Evolutionary conservation across 2,329 filamentous ascomycete species (phyloP), one percentile per base, ranked within the genome.

Genomic region (Aspergillus alliaceus): DNA sequence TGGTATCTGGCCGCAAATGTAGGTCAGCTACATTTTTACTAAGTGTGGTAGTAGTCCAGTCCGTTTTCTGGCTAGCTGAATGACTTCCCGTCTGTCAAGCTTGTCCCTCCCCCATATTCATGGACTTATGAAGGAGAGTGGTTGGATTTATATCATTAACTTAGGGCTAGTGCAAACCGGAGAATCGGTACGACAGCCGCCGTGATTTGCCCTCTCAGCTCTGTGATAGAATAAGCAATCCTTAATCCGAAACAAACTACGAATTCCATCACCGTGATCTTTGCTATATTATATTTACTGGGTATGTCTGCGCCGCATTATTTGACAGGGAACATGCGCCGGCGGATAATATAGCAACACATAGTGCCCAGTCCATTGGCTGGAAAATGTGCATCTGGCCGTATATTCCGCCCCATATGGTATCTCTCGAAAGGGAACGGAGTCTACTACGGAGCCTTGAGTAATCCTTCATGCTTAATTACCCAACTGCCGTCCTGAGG

Each of bases 401-500:
- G n/a, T n/a, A n/a, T n/a, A n/a, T n/a, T n/a, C n/a, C n/a, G n/a
- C n/a, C n/a, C n/a, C n/a, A n/a, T n/a, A n/a, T n/a, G n/a, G n/a
- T n/a, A n/a, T n/a, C n/a, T n/a, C n/a, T n/a, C n/a, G n/a, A n/a
- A n/a, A n/a, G n/a, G n/a, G n/a, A n/a, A n/a, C 9, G 20, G 5
- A 9, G 22, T 6, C 15, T 1, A 2, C 39, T 42, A 56, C 11
- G 53, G 47, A 20, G 59, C 59, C n/a, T 54, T 58, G 4, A 29
- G 22, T 3, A 62, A 32, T 11, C 55, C 59, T 44, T 62, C 59
- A 40, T 62, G 46, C 11, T 50, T 54, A 2, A 62, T 53, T 2
- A 52, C 37, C 59, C 59, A 62, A 6, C 51, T 53, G 2, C 58
- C 58, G 18, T 60, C 54, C 1, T 35, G 20, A 8, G 59, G 59